phyloP scores from a whole-genome alignment of 2,329 filamentous ascomycete genomes.

The Mollisia scopiformis region DNA sequence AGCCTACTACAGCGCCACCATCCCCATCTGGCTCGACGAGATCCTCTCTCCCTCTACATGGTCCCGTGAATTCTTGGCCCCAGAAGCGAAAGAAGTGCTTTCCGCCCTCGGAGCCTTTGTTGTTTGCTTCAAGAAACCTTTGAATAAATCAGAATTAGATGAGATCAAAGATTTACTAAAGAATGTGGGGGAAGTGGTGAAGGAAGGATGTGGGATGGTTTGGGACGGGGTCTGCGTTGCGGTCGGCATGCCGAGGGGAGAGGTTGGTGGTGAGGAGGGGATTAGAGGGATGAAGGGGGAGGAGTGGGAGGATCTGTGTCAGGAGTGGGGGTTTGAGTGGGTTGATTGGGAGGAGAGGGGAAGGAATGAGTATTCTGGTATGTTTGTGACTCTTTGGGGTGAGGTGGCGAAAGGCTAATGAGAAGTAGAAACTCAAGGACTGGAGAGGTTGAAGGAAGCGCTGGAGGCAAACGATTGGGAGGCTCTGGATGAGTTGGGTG shows the following conservation, averaged over 20 bases:
- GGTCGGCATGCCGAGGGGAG: constrained; percentile 50
- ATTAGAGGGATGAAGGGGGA: constrained; percentile 45
- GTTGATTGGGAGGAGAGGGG: constrained; percentile 53
- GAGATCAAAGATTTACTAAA: constrained; percentile 47
- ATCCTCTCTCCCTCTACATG: constrained; percentile 47
- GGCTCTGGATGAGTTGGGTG: constrained; percentile 38
- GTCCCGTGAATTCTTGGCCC: constrained; percentile 59
- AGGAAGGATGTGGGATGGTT: constrained; percentile 58
- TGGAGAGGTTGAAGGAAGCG: constrained; percentile 62
- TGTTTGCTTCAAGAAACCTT: constrained; percentile 52
- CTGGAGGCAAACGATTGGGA: constrained; percentile 70
- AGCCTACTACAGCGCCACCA: constrained; percentile 60
- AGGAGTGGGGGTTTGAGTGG: constrained; percentile 63
- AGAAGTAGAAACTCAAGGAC: constrained; percentile 58
- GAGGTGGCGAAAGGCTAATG: too few relatives aligned
- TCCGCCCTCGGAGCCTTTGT: constrained; percentile 63
- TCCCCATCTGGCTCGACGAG: constrained; percentile 71
- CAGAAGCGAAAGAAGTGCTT: constrained; percentile 66
- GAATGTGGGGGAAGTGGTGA: constrained; percentile 57
- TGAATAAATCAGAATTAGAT: constrained; percentile 25
- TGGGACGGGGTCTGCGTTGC: constrained; percentile 69
- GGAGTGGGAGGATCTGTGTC: constrained; percentile 64
- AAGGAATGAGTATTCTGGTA: constrained; percentile 63
- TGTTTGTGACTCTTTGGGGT: too few relatives aligned
- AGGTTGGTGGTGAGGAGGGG: constrained; percentile 37